Percentiles rank a stretch among this genome's conserved stretches.
phyloP scores from a whole-genome alignment of 1,139 yeast species.

The Kurtzmaniella quercitrusa region DNA sequence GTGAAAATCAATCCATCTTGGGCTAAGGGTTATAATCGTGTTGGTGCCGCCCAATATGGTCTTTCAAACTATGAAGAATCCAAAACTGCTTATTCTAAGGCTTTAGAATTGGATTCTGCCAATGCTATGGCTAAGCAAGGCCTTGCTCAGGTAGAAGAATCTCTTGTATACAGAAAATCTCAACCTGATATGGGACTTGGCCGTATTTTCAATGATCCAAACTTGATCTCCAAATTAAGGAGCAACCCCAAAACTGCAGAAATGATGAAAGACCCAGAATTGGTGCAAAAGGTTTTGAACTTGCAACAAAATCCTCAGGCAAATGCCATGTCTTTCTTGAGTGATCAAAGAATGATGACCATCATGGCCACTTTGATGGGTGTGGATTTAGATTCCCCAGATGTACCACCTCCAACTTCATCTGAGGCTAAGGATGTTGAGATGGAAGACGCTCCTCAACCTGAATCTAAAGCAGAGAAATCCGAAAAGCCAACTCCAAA shows the following conservation, averaged over 20 bases:
- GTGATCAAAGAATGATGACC: conserved; percentile 86
- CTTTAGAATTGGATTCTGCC: conserved; percentile 73
- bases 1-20: conserved; percentile 74
- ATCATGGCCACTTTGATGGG: conserved; percentile 87
- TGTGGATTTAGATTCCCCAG: conserved; percentile 60
- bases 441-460: conserved; percentile 17
- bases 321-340: conserved; percentile 56
- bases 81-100: conserved; percentile 67
- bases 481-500: conserved; percentile 10
- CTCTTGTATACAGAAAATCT: conserved; percentile 39
- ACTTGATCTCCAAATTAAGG: conserved; percentile 68
- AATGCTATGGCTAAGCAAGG: conserved; percentile 91
- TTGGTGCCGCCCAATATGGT: conserved; percentile 91
- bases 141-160: conserved; percentile 60
- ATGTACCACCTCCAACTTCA: conserved; percentile 13
- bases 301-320: conserved; percentile 75
- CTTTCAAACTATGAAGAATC: conserved; percentile 73
- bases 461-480: conserved; percentile 20
- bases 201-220: conserved; percentile 76
- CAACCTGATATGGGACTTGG: conserved; percentile 76
- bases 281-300: conserved; percentile 66
- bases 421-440: conserved; percentile 5
- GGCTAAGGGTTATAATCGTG: conserved; percentile 95
- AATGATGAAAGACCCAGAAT: conserved; percentile 80
- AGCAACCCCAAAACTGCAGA: conserved; percentile 85